A percentile compares a stretch with the other conserved stretches of the same genome.
Evolutionary conservation across 352 stramenopile genomes (phyloP).

Genomic region (Pythium sp.): DNA sequence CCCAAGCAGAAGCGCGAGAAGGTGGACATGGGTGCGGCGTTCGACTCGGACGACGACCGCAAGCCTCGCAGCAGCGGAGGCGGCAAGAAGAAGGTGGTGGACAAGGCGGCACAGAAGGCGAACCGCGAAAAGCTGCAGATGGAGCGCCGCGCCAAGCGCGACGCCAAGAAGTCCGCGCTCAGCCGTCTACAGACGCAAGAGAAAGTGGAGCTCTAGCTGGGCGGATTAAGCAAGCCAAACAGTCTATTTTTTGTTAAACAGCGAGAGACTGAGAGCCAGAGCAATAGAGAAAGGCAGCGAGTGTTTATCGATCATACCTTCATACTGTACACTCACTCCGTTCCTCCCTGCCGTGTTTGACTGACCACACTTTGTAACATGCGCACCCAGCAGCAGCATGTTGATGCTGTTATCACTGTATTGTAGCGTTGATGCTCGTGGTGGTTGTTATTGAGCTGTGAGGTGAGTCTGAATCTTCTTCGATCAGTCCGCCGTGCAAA

Average conservation of each 20-base stretch:
- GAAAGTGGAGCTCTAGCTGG: conserved; percentile 44
- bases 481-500: neutral
- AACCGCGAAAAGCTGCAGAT: conserved; percentile 56
- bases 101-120: conserved; percentile 55
- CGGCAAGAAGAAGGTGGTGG: conserved; percentile 33
- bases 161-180: conserved; percentile 58
- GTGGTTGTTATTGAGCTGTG: neutral
- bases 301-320: neutral
- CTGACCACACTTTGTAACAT: neutral
- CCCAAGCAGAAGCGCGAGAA: conserved; percentile 30
- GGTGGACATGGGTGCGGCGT: conserved; percentile 75
- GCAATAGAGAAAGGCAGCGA: neutral
- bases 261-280: neutral
- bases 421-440: neutral
- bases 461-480: neutral
- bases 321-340: neutral
- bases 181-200: conserved; percentile 38
- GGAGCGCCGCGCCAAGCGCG: conserved; percentile 51
- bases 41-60: conserved; percentile 57
- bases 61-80: conserved; percentile 9
- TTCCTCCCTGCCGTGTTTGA: neutral
- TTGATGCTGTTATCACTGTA: no score
- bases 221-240: neutral
- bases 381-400: neutral
- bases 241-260: neutral